A percentile compares a stretch with the other conserved stretches of the same genome.
Evolutionary conservation across 306 rosid species (phyloP).

Genomic region (Argentina anserina): DNA sequence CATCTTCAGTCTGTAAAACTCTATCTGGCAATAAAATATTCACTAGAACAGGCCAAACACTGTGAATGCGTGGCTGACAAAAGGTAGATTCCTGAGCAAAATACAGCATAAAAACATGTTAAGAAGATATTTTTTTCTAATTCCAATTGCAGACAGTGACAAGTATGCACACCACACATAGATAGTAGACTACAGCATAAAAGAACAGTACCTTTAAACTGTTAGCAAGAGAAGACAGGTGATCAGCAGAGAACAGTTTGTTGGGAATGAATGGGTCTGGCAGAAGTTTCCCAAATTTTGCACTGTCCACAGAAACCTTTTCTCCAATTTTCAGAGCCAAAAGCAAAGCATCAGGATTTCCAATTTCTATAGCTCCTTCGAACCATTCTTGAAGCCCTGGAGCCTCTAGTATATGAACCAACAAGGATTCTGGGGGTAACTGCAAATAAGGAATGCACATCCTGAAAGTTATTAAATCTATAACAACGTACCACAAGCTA

Average conservation of each 20-base stretch:
- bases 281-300: conserved; percentile 55
- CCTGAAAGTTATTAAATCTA: neutral
- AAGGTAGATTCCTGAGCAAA: conserved; percentile 84
- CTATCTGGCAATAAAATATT: conserved; percentile 63
- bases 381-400: conserved; percentile 82
- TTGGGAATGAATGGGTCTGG: conserved; percentile 64
- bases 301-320: conserved; percentile 40
- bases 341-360: conserved; percentile 92
- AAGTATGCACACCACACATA: neutral
- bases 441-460: conserved; percentile 32
- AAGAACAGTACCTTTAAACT: conserved; percentile 66
- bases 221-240: conserved; percentile 61
- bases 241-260: conserved; percentile 59
- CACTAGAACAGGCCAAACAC: conserved; percentile 80
- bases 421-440: conserved; percentile 57
- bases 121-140: neutral
- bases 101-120: conserved; percentile 13
- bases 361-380: conserved; percentile 63
- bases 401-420: conserved; percentile 64
- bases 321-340: conserved; percentile 68
- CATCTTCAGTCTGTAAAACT: conserved; percentile 66
- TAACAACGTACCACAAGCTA: neutral
- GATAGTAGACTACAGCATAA: neutral
- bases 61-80: conserved; percentile 91
- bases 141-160: neutral